Evolutionary conservation across 768 basidiomycete species (phyloP).

Genomic region (Boletellus ananiceps): DNA sequence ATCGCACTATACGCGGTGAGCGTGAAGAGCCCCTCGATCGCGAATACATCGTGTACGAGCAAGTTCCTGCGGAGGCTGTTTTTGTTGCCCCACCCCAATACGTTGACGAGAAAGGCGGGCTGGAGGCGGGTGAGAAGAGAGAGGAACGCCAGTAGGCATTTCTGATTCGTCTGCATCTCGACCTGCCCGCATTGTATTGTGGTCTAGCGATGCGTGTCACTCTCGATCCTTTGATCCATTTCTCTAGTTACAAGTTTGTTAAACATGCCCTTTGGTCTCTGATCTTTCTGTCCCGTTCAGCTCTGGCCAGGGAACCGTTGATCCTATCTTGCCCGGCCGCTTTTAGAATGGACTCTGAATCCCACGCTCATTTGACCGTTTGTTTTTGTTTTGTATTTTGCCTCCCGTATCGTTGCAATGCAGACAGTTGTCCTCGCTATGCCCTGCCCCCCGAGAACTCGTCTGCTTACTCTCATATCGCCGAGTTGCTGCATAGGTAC

Average conservation of each 20-base stretch:
- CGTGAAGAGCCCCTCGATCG: slow-evolving; percentile 39
- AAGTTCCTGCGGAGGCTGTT: slow-evolving; percentile 41
- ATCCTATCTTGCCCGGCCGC: too few relatives aligned
- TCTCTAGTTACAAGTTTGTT: slow-evolving; percentile 7
- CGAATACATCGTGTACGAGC: slow-evolving; percentile 42
- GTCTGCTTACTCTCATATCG: too few relatives aligned
- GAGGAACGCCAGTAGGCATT: slow-evolving; percentile 17
- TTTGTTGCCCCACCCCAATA: slow-evolving; percentile 55
- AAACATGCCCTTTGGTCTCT: background rate
- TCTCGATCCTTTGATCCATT: background rate
- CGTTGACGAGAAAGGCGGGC: slow-evolving; percentile 48
- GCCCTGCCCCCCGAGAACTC: too few relatives aligned
- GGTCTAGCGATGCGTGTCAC: background rate
- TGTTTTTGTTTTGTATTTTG: too few relatives aligned
- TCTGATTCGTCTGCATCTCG: background rate
- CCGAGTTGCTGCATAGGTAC: too few relatives aligned
- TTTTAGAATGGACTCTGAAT: too few relatives aligned
- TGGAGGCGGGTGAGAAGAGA: slow-evolving; percentile 9
- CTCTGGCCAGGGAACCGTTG: background rate
- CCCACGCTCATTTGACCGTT: too few relatives aligned
- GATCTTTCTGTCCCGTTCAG: slow-evolving; percentile 5
- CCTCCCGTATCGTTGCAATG: too few relatives aligned
- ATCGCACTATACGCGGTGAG: slow-evolving; percentile 50
- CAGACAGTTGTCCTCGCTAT: too few relatives aligned
- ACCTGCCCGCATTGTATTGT: background rate